These are phyloP conservation scores for Suzukiozyma palmioleophila DNA, from an alignment of 1,139 yeast genomes.

Conservation along the genomic window DNA sequence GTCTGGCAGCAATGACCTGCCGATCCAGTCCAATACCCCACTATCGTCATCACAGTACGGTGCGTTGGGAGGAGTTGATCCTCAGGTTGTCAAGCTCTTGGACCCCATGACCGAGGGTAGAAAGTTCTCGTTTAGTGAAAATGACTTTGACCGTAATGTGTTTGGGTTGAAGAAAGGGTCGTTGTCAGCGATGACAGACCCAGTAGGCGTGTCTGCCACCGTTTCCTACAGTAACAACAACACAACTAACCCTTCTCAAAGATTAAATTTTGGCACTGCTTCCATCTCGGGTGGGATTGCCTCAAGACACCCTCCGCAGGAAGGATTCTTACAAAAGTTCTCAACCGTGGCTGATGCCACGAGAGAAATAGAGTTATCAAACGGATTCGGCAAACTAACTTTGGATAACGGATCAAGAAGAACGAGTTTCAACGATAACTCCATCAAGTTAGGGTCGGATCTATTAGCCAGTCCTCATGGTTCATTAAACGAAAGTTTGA, in stretches of 20 bases:
- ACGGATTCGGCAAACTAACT: constrained; percentile 22
- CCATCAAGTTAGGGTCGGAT: constrained; percentile 19
- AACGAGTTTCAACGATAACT: constrained; percentile 38
- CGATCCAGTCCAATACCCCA: constrained; percentile 19
- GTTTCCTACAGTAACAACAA: constrained; percentile 7
- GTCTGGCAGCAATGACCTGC: constrained; percentile 27
- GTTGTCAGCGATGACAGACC: constrained; percentile 44
- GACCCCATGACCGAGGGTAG: constrained; percentile 14
- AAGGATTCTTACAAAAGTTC: constrained; percentile 61
- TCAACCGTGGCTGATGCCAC: constrained; percentile 78
- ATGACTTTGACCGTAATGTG: constrained; percentile 38
- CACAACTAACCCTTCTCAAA: constrained; percentile 9
- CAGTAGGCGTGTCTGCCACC: constrained; percentile 22
- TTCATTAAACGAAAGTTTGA: constrained; percentile 49
- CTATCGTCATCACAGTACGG: constrained; percentile 18
- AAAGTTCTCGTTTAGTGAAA: constrained; percentile 39
- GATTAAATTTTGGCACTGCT: constrained; percentile 51
- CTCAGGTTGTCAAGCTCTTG: constrained; percentile 43
- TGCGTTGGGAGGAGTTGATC: constrained; percentile 38
- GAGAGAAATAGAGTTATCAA: constrained; percentile 59
- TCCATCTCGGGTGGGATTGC: constrained; percentile 59
- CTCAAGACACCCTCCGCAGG: constrained; percentile 42
- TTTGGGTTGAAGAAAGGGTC: constrained; percentile 48
- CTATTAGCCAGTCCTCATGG: constrained; percentile 30
- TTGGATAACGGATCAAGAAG: constrained; percentile 35